phyloP scores from a whole-genome alignment of 202 grass and related monocot genomes.

The Schoenoplectus triqueter region DNA sequence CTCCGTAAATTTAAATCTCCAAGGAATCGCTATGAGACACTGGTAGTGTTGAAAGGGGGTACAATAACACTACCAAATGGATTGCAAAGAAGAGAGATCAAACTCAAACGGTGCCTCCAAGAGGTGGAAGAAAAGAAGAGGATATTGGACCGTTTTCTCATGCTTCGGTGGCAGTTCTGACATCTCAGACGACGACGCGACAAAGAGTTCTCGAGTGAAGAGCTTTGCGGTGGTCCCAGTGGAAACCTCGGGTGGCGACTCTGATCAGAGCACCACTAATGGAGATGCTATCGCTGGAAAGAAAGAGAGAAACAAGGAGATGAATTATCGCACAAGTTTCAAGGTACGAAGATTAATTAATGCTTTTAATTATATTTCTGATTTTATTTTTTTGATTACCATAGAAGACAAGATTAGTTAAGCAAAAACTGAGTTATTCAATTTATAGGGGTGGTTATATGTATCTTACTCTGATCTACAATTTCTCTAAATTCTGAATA shows the following conservation, averaged over 20 bases:
- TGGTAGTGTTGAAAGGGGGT: neutral
- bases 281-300: constrained; percentile 4
- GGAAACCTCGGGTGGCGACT: neutral
- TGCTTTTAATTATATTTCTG: neutral
- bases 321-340: constrained; percentile 10
- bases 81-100: neutral
- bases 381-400: neutral
- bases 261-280: neutral
- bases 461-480: no score
- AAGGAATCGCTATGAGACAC: constrained; percentile 3
- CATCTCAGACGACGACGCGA: neutral
- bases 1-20: neutral
- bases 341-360: constrained; percentile 24
- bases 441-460: no score
- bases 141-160: neutral
- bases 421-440: neutral
- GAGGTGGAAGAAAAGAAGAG: constrained; percentile 2
- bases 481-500: neutral
- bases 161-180: constrained; percentile 23
- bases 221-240: constrained; percentile 16
- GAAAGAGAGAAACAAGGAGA: constrained; percentile 20
- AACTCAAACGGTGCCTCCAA: neutral
- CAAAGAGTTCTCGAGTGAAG: constrained; percentile 2
- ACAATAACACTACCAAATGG: constrained; percentile 2
- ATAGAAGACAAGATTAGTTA: neutral